Conservation (phyloP, 768 basidiomycete genomes). For the Sistotremastrum niveocremeum region DNA sequence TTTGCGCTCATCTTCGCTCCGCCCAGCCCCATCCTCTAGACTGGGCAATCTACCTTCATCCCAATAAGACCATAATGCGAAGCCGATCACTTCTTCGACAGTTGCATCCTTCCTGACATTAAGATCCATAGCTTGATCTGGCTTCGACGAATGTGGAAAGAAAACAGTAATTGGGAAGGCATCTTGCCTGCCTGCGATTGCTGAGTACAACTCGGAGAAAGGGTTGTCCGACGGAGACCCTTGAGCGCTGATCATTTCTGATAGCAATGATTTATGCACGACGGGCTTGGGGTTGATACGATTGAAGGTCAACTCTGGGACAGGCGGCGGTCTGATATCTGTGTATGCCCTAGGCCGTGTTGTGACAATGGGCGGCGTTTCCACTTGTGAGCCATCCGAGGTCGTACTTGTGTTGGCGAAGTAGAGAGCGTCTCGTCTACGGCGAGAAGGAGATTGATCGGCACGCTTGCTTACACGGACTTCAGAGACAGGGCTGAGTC, state of each 20-base stretch:
- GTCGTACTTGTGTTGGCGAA: too few relatives aligned
- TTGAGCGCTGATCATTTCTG: slow-evolving; percentile 60
- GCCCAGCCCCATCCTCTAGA: slow-evolving; percentile 50
- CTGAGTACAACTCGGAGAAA: slow-evolving; percentile 75
- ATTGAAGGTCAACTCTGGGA: slow-evolving; percentile 10
- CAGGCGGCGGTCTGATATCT: too few relatives aligned
- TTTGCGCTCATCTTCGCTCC: slow-evolving; percentile 47
- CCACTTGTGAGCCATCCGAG: not conserved
- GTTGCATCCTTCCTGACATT: slow-evolving; percentile 78
- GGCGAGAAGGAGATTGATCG: too few relatives aligned
- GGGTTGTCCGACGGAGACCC: slow-evolving; percentile 58
- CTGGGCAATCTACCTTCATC: slow-evolving; percentile 74
- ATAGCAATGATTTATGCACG: slow-evolving; percentile 39
- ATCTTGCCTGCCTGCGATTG: slow-evolving; percentile 65
- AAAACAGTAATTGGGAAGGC: slow-evolving; percentile 56
- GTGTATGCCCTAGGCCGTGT: too few relatives aligned
- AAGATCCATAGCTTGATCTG: slow-evolving; percentile 53
- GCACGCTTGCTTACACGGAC: slow-evolving; percentile 16
- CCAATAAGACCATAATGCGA: slow-evolving; percentile 86
- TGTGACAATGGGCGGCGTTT: slow-evolving; percentile 1
- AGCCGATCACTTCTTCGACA: slow-evolving; percentile 93
- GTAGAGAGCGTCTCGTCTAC: too few relatives aligned
- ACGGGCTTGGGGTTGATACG: slow-evolving; percentile 2
- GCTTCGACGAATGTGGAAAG: slow-evolving; percentile 68
- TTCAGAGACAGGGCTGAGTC: slow-evolving; percentile 56